Evolutionary conservation across 257 asterid species (phyloP).

Genomic region (Cruciata laevipes): DNA sequence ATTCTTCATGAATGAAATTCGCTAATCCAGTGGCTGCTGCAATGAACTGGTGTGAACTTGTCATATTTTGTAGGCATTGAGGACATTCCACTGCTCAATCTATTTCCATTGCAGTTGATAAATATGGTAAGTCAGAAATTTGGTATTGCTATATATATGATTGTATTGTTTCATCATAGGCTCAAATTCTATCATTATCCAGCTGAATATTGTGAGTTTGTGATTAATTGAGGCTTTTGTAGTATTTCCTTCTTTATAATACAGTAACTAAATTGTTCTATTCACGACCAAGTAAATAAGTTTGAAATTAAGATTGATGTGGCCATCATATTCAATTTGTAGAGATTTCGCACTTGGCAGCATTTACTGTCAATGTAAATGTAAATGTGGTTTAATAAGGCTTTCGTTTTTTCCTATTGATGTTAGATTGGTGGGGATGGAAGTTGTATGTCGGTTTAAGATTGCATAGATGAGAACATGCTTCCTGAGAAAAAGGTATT

Average conservation of each 20-base stretch:
- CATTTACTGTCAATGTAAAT: neutral
- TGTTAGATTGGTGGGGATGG: neutral
- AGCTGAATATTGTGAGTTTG: neutral
- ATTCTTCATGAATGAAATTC: neutral
- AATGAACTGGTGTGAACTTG: neutral
- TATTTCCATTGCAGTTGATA: slow-evolving; percentile 8
- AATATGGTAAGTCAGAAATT: slow-evolving; percentile 20
- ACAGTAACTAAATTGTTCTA: neutral
- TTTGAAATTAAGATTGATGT: neutral
- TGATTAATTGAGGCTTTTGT: neutral
- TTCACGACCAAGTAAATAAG: neutral
- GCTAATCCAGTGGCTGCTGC: neutral
- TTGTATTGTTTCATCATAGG: too few relatives aligned
- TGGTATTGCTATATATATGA: neutral
- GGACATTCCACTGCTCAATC: neutral
- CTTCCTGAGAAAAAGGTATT: neutral
- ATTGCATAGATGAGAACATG: slow-evolving; percentile 1
- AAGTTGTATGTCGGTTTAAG: neutral
- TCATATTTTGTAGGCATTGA: slow-evolving; percentile 11
- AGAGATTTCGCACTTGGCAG: neutral
- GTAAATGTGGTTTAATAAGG: neutral
- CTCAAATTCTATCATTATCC: too few relatives aligned
- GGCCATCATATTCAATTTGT: neutral
- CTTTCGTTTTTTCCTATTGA: neutral
- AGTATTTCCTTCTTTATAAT: neutral